Conservation (phyloP, 768 basidiomycete species). For the Russula abietina region DNA sequence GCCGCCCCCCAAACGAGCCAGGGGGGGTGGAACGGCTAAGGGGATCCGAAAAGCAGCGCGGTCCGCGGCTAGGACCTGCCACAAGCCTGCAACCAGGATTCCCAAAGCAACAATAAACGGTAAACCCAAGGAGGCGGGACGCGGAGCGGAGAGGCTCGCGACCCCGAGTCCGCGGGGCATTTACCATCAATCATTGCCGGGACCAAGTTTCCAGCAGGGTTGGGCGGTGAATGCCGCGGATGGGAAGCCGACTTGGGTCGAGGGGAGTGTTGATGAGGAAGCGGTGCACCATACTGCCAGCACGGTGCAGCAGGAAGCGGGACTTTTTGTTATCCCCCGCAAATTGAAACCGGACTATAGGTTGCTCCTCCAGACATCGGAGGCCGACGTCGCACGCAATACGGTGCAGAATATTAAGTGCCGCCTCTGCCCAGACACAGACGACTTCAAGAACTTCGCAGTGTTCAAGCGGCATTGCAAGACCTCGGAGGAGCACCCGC, state of each 20-base stretch:
- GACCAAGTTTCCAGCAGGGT: no score
- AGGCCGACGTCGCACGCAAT: neutral
- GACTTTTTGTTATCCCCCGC: neutral
- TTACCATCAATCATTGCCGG: no score
- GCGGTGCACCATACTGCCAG: neutral
- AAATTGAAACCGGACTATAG: neutral
- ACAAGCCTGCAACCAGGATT: neutral
- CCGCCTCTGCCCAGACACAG: neutral
- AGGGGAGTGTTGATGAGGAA: no score
- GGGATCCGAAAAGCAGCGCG: neutral
- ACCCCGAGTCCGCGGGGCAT: no score
- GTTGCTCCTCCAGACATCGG: neutral
- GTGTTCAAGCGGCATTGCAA: neutral
- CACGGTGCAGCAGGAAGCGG: neutral
- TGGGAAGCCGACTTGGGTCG: no score
- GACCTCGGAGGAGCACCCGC: neutral
- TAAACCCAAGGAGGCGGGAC: no score
- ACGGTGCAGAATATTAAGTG: neutral
- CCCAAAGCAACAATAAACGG: neutral
- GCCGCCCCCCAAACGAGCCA: neutral
- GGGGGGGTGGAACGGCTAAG: neutral
- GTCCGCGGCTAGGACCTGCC: neutral
- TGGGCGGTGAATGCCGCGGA: no score
- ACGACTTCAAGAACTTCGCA: neutral
- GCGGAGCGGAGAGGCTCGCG: no score